Evolutionary conservation across 805 yeast species (phyloP).

Genomic region (Ogataea nonfermentans): DNA sequence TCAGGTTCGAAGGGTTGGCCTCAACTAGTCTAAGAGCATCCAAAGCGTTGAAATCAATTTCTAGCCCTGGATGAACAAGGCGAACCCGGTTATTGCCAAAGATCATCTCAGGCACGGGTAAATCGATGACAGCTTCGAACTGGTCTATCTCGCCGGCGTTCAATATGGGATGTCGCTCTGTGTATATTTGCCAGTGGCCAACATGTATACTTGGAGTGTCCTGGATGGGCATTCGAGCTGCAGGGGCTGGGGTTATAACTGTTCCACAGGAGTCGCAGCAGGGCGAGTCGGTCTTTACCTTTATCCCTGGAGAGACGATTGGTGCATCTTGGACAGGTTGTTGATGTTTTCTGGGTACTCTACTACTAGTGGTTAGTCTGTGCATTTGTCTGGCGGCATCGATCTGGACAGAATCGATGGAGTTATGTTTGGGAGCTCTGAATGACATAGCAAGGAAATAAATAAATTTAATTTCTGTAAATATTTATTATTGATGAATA

Average conservation of each 20-base stretch:
- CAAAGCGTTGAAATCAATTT: conserved; percentile 68
- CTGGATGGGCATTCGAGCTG: conserved; percentile 57
- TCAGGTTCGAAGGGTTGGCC: conserved; percentile 40
- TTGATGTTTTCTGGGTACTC: conserved; percentile 28
- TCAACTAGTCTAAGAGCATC: conserved; percentile 68
- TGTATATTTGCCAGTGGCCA: conserved; percentile 72
- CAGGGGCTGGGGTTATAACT: conserved; percentile 77
- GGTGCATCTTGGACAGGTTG: neutral
- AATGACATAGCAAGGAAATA: conserved; percentile 3
- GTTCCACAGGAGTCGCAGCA: conserved; percentile 64
- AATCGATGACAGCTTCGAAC: conserved; percentile 57
- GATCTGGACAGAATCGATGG: conserved; percentile 56
- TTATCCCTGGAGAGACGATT: conserved; percentile 23
- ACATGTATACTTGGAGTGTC: conserved; percentile 71
- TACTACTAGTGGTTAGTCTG: conserved; percentile 43
- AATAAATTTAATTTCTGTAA: neutral
- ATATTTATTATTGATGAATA: conserved; percentile 3
- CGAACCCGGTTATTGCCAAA: conserved; percentile 79
- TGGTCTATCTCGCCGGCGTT: conserved; percentile 70
- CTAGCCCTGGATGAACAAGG: conserved; percentile 29
- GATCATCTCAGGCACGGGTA: conserved; percentile 96
- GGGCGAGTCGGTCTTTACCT: conserved; percentile 24
- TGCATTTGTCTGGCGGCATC: conserved; percentile 66
- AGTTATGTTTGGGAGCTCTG: conserved; percentile 22
- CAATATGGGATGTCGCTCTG: conserved; percentile 74